Conservation (phyloP, 805 yeast species). For the Schwanniomyces sp. region DNA sequence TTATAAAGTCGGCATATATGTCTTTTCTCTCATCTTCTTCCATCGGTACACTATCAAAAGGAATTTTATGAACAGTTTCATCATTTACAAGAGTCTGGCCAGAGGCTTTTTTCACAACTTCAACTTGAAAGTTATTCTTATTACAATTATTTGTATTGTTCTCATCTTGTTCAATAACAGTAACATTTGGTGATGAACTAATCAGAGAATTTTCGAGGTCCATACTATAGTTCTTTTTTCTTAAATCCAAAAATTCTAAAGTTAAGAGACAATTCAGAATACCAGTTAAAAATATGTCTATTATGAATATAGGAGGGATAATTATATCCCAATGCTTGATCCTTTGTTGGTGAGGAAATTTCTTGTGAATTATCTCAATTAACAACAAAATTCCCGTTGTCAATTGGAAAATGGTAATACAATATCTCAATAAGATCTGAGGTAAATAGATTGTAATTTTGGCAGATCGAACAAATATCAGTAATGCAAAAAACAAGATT, state of each 20-base stretch:
- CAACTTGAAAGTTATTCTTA: neutral
- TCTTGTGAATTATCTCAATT: constrained; percentile 2
- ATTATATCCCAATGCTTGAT: constrained; percentile 1
- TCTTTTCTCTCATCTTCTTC: neutral
- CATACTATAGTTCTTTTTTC: neutral
- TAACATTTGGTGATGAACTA: neutral
- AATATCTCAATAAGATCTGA: constrained; percentile 4
- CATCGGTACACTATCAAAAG: neutral
- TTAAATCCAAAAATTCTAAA: neutral
- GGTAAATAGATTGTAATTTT: constrained; percentile 1
- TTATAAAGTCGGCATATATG: neutral
- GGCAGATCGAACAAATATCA: neutral
- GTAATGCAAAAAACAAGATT: constrained; percentile 2
- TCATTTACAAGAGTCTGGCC: constrained; percentile 12
- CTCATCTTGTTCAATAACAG: neutral
- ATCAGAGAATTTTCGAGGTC: neutral
- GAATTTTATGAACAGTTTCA: neutral
- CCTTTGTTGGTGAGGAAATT: neutral
- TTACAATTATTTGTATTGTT: neutral
- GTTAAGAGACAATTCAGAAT: constrained; percentile 4
- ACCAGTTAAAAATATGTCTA: constrained; percentile 8
- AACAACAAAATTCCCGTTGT: constrained; percentile 9
- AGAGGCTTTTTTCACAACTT: constrained; percentile 12
- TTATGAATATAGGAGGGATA: constrained; percentile 7
- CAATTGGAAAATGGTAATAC: constrained; percentile 7